These are phyloP conservation scores for Russula vinacea DNA, from an alignment of 768 basidiomycete genomes.

Conservation along the genomic window DNA sequence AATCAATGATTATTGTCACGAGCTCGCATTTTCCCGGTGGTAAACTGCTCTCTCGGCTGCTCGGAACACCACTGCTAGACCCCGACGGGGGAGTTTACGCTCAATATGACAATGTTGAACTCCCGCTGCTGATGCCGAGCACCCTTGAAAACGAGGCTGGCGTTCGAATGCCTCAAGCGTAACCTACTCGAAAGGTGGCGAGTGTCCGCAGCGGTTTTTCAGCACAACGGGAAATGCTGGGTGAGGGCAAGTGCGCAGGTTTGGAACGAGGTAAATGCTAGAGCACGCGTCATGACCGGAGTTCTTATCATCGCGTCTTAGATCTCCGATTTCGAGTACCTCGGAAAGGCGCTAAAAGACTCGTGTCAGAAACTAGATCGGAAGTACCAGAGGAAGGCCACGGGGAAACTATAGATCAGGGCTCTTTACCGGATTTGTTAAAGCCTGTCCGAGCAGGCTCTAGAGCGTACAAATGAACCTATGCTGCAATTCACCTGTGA, in stretches of 20 bases:
- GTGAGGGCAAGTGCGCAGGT: conserved; percentile 39
- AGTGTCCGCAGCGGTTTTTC: conserved; percentile 34
- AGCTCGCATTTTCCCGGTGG: conserved; percentile 68
- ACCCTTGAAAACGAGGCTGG: conserved; percentile 29
- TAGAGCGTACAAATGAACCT: neutral
- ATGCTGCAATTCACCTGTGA: neutral
- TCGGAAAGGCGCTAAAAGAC: conserved; percentile 31
- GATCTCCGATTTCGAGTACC: conserved; percentile 35
- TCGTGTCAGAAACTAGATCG: conserved; percentile 30
- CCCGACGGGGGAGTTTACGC: conserved; percentile 52
- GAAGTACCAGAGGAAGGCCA: conserved; percentile 7
- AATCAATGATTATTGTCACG: conserved; percentile 69
- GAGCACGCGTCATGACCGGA: neutral
- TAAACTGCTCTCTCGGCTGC: conserved; percentile 50
- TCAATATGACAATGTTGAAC: conserved; percentile 62
- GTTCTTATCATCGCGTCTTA: conserved; percentile 8
- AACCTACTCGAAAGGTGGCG: conserved; percentile 36
- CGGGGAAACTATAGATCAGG: conserved; percentile 4
- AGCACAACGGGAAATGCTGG: conserved; percentile 39
- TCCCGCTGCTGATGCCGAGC: conserved; percentile 39
- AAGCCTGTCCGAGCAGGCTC: neutral
- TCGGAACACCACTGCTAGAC: conserved; percentile 65
- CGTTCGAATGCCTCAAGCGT: conserved; percentile 27
- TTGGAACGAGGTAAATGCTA: conserved; percentile 38
- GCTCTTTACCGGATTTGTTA: neutral